Conservation (phyloP, 495 filamentous ascomycete species). For the Aspergillus panamensis region DNA sequence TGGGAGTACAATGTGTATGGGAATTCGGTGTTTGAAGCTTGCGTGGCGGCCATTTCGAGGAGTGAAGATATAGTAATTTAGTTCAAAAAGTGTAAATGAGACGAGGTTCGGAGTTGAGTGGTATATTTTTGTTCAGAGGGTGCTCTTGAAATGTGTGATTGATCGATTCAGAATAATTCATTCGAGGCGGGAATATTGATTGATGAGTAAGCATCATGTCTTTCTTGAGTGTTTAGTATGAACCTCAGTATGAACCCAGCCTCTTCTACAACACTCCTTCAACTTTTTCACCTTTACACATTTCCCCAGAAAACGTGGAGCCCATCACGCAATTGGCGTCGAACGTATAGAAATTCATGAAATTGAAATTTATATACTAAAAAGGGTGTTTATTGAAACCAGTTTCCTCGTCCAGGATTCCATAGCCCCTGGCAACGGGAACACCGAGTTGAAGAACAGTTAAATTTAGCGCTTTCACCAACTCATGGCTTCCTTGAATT, state of each 20-base stretch:
- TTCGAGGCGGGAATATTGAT: background rate
- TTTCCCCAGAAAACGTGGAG: too few species aligned
- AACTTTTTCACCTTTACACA: too few species aligned
- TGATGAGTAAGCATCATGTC: background rate
- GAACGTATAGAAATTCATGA: background rate
- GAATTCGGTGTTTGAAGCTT: constrained; percentile 49
- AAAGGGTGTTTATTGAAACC: background rate
- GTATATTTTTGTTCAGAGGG: background rate
- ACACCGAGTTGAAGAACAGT: background rate
- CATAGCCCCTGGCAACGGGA: background rate
- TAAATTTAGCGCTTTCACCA: constrained; percentile 6
- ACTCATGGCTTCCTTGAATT: constrained; percentile 6
- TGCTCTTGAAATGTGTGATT: too few species aligned
- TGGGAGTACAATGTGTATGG: constrained; percentile 66
- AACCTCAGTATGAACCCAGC: background rate
- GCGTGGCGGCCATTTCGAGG: constrained; percentile 13
- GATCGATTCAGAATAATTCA: too few species aligned
- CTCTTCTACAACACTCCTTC: background rate
- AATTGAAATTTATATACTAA: background rate
- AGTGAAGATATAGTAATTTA: background rate
- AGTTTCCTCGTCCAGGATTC: background rate
- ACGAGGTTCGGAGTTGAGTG: background rate
- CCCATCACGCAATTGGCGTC: background rate
- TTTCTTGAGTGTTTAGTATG: background rate
- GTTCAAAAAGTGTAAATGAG: background rate